phyloP scores from a whole-genome alignment of 768 basidiomycete species.

The Macrolepiota fuliginosa region DNA sequence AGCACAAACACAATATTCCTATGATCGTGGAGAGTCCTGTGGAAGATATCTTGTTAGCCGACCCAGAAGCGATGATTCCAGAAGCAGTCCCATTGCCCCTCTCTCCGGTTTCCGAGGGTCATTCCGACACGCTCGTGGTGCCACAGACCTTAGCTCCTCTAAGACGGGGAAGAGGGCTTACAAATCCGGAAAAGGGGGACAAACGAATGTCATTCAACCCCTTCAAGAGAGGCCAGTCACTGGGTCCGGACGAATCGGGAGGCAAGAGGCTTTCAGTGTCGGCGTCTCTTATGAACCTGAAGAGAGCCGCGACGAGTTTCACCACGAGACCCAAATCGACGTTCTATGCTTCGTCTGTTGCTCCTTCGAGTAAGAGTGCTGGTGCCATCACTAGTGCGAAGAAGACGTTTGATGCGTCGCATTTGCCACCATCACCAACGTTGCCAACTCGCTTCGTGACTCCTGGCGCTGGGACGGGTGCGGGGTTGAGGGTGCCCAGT shows the following conservation, averaged over 20 bases:
- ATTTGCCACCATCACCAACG: constrained; percentile 38
- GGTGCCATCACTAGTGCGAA: not conserved
- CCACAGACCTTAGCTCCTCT: not conserved
- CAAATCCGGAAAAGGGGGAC: constrained; percentile 12
- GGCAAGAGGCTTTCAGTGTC: not conserved
- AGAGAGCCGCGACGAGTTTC: constrained; percentile 1
- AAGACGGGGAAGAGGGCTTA: constrained; percentile 15
- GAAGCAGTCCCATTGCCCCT: constrained; percentile 1
- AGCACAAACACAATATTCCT: constrained; percentile 21
- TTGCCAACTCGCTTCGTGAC: constrained; percentile 17
- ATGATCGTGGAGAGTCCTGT: constrained; percentile 37
- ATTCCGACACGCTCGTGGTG: not conserved
- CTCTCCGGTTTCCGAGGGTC: not conserved
- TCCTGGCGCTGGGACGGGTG: not conserved
- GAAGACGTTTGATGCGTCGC: constrained; percentile 28
- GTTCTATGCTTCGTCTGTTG: not conserved
- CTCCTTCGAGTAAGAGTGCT: constrained; percentile 6
- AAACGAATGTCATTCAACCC: constrained; percentile 33
- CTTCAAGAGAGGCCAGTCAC: constrained; percentile 31
- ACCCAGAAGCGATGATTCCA: constrained; percentile 2
- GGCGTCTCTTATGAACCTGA: constrained; percentile 2
- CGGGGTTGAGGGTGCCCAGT: not conserved
- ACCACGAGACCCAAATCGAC: not conserved
- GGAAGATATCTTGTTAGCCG: constrained; percentile 23
- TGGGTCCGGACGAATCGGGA: constrained; percentile 9